Conservation (phyloP, 106 monocot genomes). For the Allium sativum region DNA sequence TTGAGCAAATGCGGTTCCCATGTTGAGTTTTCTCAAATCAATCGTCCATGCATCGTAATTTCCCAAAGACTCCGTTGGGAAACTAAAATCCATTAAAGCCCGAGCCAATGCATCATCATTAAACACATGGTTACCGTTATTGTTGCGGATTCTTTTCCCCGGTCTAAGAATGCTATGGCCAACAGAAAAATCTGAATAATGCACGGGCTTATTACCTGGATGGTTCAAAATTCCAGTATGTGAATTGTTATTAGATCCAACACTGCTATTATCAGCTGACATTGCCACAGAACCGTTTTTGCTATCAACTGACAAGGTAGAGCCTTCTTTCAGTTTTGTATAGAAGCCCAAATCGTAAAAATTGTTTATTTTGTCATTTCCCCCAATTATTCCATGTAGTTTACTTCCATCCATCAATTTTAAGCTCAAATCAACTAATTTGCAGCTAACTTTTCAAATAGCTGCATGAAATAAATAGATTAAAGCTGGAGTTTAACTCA, state of each 20-base stretch:
- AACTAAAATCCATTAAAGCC: constrained; percentile 19
- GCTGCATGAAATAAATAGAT: no score
- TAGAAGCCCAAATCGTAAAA: constrained; percentile 24
- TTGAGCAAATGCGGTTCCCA: constrained; percentile 33
- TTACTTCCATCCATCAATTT: constrained; percentile 23
- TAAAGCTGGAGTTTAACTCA: no score
- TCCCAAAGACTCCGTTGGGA: constrained; percentile 14
- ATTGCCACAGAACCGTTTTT: constrained; percentile 8
- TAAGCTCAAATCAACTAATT: neutral
- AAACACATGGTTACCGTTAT: constrained; percentile 1
- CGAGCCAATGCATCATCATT: constrained; percentile 18
- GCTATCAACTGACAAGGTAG: constrained; percentile 17
- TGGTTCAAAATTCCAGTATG: constrained; percentile 20
- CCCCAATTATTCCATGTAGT: constrained; percentile 20
- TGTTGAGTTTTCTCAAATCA: constrained; percentile 21
- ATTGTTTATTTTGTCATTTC: constrained; percentile 3
- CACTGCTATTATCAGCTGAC: constrained; percentile 10
- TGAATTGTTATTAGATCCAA: constrained; percentile 16
- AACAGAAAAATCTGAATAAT: constrained; percentile 12
- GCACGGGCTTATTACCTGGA: constrained; percentile 8
- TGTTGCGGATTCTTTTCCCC: neutral
- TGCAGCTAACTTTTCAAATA: neutral
- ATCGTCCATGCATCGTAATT: constrained; percentile 36
- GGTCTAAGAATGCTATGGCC: constrained; percentile 23
- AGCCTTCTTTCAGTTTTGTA: constrained; percentile 25